Base-by-base conservation (phyloP, 2,329 filamentous ascomycete species). In the Lecanicillium sp. region DNA sequence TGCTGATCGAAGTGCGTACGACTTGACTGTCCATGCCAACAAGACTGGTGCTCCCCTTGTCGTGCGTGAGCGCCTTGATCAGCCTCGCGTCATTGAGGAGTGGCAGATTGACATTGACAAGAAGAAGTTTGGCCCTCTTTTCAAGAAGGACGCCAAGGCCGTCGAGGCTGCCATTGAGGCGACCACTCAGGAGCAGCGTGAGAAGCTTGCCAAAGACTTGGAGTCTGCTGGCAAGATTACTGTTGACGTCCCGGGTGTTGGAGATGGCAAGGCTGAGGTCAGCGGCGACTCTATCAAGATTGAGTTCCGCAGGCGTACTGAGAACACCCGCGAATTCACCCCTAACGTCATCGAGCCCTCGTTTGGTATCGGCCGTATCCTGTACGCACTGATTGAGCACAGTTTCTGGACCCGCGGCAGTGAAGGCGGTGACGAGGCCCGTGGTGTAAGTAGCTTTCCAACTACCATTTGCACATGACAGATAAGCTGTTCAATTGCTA, bases 291-390 rank as follows among this genome's bases (percentile, higher is more conserved):
- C 94, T 35, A 70, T 98, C 56, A 77, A 71, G 42, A 87, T 96
- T 51, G 85, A 89, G 67, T 88, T 85, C 67, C 78, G 81, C 51
- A 94, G 83, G 50, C 74, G 87, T 46, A 75, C 80, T 4, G 86
- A 95, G 62, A 83, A 94, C 58, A 78, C 81, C 42, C 78, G 92
- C 52, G 89, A 95, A 60, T 98, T 86, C 67, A 94, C 83, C 1
- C 90, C 90, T 43, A 95, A 95, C 57, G 88, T 94, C 34, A 94
- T 96, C 51, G 92, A 98, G 68, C 92, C 90, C 2, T 96, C 90
- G 1, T 98, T 96, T 54, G 90, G 90, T 70, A 94, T 96, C 55
- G 92, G 90, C 43, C 80, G 90, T 52, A 95, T 96, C 46, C 70
- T 96, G 42, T 96, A 95, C 70, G 81, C 84, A 44, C 68, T 98